phyloP scores from a whole-genome alignment of 257 asterid species.

The Plantago elongata region DNA sequence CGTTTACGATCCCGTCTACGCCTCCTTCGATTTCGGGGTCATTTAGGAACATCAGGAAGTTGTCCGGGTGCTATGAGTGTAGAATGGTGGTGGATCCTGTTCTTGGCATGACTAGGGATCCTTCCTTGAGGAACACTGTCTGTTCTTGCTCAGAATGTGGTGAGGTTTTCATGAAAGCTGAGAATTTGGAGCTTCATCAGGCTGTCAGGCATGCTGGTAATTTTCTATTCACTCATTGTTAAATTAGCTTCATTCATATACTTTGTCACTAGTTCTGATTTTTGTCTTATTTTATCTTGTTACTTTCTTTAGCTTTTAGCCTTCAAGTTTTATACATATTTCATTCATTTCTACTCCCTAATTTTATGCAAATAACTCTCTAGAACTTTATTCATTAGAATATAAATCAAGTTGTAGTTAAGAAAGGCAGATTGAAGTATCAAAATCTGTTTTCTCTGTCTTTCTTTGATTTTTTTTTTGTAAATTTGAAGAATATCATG shows the following conservation, averaged over 20 bases:
- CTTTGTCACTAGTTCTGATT: neutral
- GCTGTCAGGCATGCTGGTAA: constrained; percentile 88
- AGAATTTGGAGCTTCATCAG: constrained; percentile 73
- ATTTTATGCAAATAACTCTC: too few species aligned
- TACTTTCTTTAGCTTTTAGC: neutral
- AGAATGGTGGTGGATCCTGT: constrained; percentile 88
- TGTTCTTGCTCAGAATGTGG: constrained; percentile 63
- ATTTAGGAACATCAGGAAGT: constrained; percentile 56
- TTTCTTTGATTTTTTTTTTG: too few species aligned
- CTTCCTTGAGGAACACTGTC: constrained; percentile 57
- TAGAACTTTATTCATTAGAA: too few species aligned
- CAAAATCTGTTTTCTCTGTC: too few species aligned
- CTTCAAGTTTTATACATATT: neutral
- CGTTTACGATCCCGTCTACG: constrained; percentile 27
- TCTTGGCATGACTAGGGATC: constrained; percentile 67
- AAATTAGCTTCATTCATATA: neutral
- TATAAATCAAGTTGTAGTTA: too few species aligned
- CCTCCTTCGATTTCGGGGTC: constrained; percentile 47
- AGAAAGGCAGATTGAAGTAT: too few species aligned
- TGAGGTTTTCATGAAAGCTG: constrained; percentile 70
- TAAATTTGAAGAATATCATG: too few species aligned
- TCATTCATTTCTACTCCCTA: too few species aligned
- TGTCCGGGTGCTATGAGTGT: constrained; percentile 83
- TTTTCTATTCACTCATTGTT: neutral
- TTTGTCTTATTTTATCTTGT: neutral